A percentile compares a stretch with the other conserved stretches of the same genome.
Evolutionary conservation across 208 protist species (phyloP).

Genomic region (Trypanosomatidae sp.): DNA sequence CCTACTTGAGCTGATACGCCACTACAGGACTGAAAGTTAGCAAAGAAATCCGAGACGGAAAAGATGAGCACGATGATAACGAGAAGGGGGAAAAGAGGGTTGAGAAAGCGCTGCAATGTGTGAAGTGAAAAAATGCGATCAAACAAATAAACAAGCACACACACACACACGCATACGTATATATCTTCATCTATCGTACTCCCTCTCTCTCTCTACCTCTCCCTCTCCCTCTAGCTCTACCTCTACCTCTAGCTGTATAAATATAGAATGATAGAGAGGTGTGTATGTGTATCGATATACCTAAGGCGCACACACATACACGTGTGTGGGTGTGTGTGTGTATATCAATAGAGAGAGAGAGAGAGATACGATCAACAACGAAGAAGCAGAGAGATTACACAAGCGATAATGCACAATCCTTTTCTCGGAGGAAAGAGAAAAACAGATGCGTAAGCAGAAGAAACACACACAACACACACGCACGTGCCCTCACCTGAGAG

Average conservation of each 20-base stretch:
- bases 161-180: background rate
- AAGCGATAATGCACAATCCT: background rate
- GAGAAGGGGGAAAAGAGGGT: background rate
- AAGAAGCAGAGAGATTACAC: background rate
- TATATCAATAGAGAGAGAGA: background rate
- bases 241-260: background rate
- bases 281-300: background rate
- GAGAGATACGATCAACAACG: background rate
- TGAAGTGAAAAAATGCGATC: background rate
- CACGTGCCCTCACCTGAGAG: background rate
- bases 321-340: background rate
- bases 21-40: background rate
- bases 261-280: background rate
- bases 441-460: background rate
- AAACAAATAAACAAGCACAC: background rate
- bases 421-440: background rate
- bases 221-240: background rate
- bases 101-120: background rate
- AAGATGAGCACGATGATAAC: background rate
- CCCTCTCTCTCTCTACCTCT: background rate
- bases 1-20: background rate
- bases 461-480: background rate
- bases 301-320: background rate
- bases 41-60: background rate
- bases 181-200: background rate